Evolutionary conservation across 495 filamentous ascomycete species (phyloP).

Genomic region (Staphylotrichum longicolle): DNA sequence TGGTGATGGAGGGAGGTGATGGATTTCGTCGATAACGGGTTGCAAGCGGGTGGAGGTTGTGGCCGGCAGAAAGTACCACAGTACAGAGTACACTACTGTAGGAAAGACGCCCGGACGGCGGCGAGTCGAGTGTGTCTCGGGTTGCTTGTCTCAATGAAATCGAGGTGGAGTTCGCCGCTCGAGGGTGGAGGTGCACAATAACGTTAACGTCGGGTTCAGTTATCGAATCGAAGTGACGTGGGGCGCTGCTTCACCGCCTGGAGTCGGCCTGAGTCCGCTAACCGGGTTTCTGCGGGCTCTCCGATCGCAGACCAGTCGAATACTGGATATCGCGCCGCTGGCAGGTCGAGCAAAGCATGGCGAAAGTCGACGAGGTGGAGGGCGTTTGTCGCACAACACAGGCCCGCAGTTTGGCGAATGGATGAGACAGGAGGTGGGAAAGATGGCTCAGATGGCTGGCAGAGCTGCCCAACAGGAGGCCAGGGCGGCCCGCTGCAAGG

Average conservation of each 20-base stretch:
- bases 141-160: background rate
- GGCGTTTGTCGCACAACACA: background rate
- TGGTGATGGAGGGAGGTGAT: background rate
- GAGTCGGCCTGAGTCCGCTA: slow-evolving; percentile 4
- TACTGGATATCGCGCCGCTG: background rate
- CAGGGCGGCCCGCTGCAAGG: background rate
- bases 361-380: background rate
- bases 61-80: too few species aligned
- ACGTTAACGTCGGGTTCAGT: too few species aligned
- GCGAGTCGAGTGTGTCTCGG: background rate
- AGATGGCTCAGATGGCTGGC: background rate
- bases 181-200: background rate
- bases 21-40: background rate
- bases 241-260: background rate
- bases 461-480: slow-evolving; percentile 5
- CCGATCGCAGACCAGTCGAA: background rate
- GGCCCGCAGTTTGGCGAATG: background rate
- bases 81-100: too few species aligned
- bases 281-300: background rate
- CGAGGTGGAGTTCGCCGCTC: background rate
- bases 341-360: slow-evolving; percentile 4
- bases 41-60: too few species aligned
- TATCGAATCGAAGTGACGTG: background rate
- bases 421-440: too few species aligned
- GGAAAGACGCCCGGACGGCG: too few species aligned